Conservation (phyloP, 176 grass and related monocot genomes). For the Calamus simplicifolius region DNA sequence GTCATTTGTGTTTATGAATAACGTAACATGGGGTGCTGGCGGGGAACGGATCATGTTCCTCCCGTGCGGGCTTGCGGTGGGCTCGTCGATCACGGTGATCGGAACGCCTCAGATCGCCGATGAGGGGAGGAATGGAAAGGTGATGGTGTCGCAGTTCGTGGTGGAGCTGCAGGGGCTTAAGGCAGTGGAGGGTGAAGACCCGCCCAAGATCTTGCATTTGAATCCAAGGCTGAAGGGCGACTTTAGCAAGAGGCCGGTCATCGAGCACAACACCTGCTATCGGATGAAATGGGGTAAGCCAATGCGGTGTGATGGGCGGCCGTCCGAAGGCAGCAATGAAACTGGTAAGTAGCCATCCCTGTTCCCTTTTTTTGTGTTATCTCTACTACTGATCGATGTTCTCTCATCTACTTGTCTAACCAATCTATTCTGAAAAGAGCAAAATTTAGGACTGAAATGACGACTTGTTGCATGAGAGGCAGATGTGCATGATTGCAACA, state of each 20-base stretch:
- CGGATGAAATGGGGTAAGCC: conserved; percentile 81
- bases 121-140: conserved; percentile 47
- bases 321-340: conserved; percentile 49
- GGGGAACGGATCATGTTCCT: conserved; percentile 26
- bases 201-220: conserved; percentile 79
- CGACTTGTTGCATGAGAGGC: no score
- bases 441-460: no score
- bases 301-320: conserved; percentile 59
- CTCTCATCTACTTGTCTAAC: no score
- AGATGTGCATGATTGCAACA: no score
- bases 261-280: conserved; percentile 94
- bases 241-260: conserved; percentile 77
- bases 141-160: conserved; percentile 85
- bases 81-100: conserved; percentile 69
- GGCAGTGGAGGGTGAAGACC: conserved; percentile 70
- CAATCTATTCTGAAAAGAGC: no score
- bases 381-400: background rate
- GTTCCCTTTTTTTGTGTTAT: background rate
- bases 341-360: conserved; percentile 24
- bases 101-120: conserved; percentile 52
- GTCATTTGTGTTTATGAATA: conserved; percentile 19
- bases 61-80: conserved; percentile 68
- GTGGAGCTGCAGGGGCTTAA: conserved; percentile 81
- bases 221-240: conserved; percentile 83
- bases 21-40: background rate